Evolutionary conservation across 2,329 filamentous ascomycete species (phyloP).

Genomic region (Elsinoe necatrix): DNA sequence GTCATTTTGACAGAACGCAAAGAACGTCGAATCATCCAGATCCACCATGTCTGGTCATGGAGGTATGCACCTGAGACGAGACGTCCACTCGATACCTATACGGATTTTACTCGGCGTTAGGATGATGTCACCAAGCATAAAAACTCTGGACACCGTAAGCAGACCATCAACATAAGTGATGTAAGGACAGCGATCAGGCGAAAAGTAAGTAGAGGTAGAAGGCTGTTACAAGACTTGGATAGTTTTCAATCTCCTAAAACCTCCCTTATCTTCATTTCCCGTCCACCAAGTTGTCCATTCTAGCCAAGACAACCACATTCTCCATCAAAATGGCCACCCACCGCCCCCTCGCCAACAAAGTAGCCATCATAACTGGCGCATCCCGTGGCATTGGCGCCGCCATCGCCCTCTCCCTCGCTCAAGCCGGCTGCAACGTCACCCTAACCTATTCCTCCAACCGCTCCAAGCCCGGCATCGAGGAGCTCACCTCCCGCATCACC

Average conservation of each 20-base stretch:
- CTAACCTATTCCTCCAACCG: constrained; percentile 10
- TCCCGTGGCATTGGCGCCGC: constrained; percentile 15
- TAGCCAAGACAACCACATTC: too few species aligned
- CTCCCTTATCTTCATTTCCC: too few species aligned
- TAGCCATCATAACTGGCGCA: constrained; percentile 15
- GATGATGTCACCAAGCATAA: neutral
- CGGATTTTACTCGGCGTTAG: neutral
- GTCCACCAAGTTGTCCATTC: too few species aligned
- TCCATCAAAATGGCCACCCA: too few species aligned
- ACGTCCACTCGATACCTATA: neutral
- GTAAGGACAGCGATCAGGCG: neutral
- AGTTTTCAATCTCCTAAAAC: too few species aligned
- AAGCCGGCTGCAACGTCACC: constrained; percentile 11
- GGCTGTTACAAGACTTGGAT: too few species aligned
- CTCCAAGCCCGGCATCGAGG: neutral
- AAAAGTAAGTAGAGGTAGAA: neutral
- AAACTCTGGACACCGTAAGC: neutral
- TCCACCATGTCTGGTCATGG: too few species aligned
- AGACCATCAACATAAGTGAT: neutral
- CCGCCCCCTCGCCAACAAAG: neutral
- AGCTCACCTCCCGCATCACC: neutral
- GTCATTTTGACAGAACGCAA: too few species aligned
- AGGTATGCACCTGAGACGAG: too few species aligned
- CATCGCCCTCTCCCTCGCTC: constrained; percentile 12
- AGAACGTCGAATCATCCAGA: too few species aligned